Base-by-base conservation (phyloP, 108 stramenopile species). In the Cylindrotheca closterium region DNA sequence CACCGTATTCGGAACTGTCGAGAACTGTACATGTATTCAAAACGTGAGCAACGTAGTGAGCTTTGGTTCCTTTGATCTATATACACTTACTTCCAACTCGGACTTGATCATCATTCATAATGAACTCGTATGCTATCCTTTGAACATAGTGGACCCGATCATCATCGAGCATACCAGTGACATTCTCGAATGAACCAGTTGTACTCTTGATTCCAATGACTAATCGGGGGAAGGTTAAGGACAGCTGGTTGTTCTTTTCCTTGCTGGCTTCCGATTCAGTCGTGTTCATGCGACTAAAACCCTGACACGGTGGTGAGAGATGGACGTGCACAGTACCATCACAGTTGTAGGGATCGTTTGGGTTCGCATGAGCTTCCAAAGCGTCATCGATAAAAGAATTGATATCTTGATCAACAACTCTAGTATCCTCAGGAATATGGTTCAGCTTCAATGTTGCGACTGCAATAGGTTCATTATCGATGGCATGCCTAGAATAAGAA, bases 221-320 rank as follows among this genome's bases (percentile, higher is more conserved):
- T 22, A 56, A 65, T 47, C 76, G 64, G 30, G 79, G 25, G 37
- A 79, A 86, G 7, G 49, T 27, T 19, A 63, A 55, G 0, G 80
- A 76, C 18, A 62, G 60, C 12, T 75, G 49, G 33, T 86, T 86
- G 60, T 83, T 83, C 47, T 17, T 34, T 47, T 33, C 53, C 55
- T 79, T 78, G 56, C 81, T 68, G 31, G 65, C 67, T 28, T 74
- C 78, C 2, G 37, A 42, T 15, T 78, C 86, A n/a, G 58, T 75
- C n/a, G 69, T 53, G 73, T 86, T 86, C 1, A 82, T 82, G 25
- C 53, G 33, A 22, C 79, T 80, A 57, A 84, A 87, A 1, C 82
- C 86, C 60, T 86, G 79, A 62, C 85, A 86, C 0, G 85, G 85
- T 10, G 81, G 42, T 22, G 67, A 67, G 12, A 47, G 73, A 58